Evolutionary conservation across 768 basidiomycete species (phyloP).

Genomic region (Boletus huronensis): DNA sequence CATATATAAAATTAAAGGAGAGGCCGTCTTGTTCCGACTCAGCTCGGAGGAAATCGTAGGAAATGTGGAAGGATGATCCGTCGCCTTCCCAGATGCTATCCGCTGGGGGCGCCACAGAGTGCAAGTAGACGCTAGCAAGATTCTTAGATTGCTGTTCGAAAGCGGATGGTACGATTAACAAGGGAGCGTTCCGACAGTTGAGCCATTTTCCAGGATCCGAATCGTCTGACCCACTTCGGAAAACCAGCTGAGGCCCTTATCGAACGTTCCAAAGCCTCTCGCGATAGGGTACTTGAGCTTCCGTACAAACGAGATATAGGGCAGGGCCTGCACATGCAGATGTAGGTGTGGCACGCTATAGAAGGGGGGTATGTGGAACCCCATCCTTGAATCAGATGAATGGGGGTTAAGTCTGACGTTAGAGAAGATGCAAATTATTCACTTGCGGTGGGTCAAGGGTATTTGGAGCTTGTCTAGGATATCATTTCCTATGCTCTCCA

Average conservation of each 20-base stretch:
- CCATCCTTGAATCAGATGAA: slow-evolving; percentile 47
- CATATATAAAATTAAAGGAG: neutral
- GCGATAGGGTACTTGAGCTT: slow-evolving; percentile 49
- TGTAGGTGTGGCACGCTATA: slow-evolving; percentile 71
- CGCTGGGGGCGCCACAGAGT: neutral
- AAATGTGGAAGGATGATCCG: neutral
- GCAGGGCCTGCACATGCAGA: slow-evolving; percentile 67
- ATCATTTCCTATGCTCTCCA: slow-evolving; percentile 49
- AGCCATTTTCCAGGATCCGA: slow-evolving; percentile 53
- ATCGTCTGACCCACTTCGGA: slow-evolving; percentile 57
- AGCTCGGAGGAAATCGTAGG: neutral
- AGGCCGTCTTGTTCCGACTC: neutral
- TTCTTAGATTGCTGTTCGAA: neutral
- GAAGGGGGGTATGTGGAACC: slow-evolving; percentile 81
- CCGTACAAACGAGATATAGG: slow-evolving; percentile 45
- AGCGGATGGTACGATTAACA: slow-evolving; percentile 28
- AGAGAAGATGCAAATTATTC: slow-evolving; percentile 1
- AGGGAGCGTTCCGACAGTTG: slow-evolving; percentile 48
- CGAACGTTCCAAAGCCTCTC: slow-evolving; percentile 35
- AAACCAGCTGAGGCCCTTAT: slow-evolving; percentile 77
- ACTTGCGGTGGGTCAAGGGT: slow-evolving; percentile 46
- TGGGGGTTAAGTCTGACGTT: neutral
- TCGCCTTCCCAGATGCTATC: neutral
- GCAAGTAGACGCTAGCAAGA: too few species aligned
- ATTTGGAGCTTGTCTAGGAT: slow-evolving; percentile 49